Percentiles rank a stretch among this genome's conserved stretches.
phyloP scores from a whole-genome alignment of 495 filamentous ascomycete species.

The Ramalina intermedia region DNA sequence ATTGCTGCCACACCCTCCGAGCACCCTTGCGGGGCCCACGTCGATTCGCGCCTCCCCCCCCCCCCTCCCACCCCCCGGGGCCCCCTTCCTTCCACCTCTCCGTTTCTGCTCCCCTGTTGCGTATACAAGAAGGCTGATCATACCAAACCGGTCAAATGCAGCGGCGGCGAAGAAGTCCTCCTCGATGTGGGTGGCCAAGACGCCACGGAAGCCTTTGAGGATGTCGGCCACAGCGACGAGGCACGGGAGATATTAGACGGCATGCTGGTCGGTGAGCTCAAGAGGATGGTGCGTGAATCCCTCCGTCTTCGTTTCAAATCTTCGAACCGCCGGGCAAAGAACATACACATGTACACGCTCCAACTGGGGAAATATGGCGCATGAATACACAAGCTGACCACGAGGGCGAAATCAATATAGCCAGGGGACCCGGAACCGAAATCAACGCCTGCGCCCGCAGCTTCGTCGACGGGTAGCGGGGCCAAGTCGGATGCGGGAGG shows the following conservation, averaged over 20 bases:
- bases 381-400: neutral
- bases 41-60: neutral
- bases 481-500: constrained; percentile 36
- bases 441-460: constrained; percentile 21
- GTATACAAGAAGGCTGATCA: no score
- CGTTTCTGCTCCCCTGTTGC: no score
- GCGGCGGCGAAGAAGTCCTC: constrained; percentile 95
- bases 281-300: constrained; percentile 56
- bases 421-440: constrained; percentile 73
- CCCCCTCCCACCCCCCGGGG: neutral
- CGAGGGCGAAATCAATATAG: constrained; percentile 27
- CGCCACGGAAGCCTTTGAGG: constrained; percentile 96
- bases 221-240: constrained; percentile 98
- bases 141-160: constrained; percentile 19
- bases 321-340: neutral
- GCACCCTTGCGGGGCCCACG: no score
- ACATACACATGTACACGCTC: no score
- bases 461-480: constrained; percentile 32
- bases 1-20: no score
- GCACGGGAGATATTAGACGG: constrained; percentile 83
- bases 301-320: constrained; percentile 2
- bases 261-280: constrained; percentile 65
- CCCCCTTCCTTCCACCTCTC: neutral
- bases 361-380: neutral
- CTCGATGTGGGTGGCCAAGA: constrained; percentile 94